phyloP scores from a whole-genome alignment of 495 filamentous ascomycete species.

The Penicillium cataractarum region DNA sequence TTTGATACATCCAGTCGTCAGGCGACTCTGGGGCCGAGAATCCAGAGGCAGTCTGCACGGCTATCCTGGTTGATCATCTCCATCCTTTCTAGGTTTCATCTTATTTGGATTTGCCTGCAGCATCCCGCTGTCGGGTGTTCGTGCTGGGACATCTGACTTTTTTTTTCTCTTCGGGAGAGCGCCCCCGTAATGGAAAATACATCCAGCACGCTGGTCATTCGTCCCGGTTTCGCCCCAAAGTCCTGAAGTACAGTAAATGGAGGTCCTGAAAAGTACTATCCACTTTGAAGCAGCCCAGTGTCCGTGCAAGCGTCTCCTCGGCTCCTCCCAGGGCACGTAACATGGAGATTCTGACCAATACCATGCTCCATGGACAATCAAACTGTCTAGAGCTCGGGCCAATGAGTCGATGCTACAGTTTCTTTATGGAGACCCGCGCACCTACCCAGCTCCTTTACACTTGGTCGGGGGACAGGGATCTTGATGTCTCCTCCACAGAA shows the following conservation, averaged over 20 bases:
- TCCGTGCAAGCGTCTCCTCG: constrained; percentile 35
- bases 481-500: not conserved
- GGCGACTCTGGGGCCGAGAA: constrained; percentile 33
- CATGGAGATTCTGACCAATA: constrained; percentile 39
- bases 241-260: not conserved
- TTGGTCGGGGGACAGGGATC: constrained; percentile 18
- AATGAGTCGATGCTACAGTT: constrained; percentile 37
- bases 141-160: constrained; percentile 44
- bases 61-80: constrained; percentile 42
- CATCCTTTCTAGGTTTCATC: constrained; percentile 43
- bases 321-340: constrained; percentile 37
- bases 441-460: constrained; percentile 9
- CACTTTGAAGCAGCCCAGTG: constrained; percentile 24
- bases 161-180: constrained; percentile 28
- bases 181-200: constrained; percentile 36
- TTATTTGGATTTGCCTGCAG: constrained; percentile 48
- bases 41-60: constrained; percentile 37
- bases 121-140: constrained; percentile 44
- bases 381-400: constrained; percentile 28
- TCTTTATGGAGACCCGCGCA: constrained; percentile 21
- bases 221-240: constrained; percentile 3
- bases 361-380: constrained; percentile 37
- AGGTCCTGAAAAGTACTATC: constrained; percentile 6
- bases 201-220: constrained; percentile 20
- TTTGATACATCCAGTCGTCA: constrained; percentile 42